Base-by-base conservation (phyloP, 2,329 filamentous ascomycete species). In the Nothopassalora personata region DNA sequence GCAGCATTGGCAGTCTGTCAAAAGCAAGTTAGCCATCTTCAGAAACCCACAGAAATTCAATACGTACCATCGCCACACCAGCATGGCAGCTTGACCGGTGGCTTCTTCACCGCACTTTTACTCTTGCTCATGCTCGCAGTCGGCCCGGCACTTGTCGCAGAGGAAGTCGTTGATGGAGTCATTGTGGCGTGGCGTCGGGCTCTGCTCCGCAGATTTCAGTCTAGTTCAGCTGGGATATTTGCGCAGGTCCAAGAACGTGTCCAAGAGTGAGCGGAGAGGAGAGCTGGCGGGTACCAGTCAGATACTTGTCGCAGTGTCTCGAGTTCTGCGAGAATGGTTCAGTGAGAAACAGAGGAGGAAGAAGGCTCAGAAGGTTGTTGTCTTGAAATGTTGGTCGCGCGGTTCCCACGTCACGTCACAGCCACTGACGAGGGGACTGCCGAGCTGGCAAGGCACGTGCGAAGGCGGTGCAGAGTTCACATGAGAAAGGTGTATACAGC, bases 31-130 rank as follows among this genome's bases (percentile, higher is more conserved):
- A 36, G 34, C 34, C 15, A 36, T 15, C 4, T 36, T 8, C 34
- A 15, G 15, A 8, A 36, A 36, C 15, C 34, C 10, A 11, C 34
- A 10, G 15, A 36, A 10, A 4, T 36, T 13, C 10, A 36, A 5
- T 11, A 36, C 34, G 34, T 36, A 36, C 34, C 49, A 34, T 51
- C 49, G 11, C 70, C 70, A 52, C 70, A 72, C 70, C 70, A 72
- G 64, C 70, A 72, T 33, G 68, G 68, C 45, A 69, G 61, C 60
- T 70, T 71, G 59, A 71, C 63, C 13, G 48, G 23, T 28, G 47
- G 33, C 18, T 43, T 30, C 54, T 57, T 57, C 46, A 36, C 19
- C 48, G 31, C 36, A 45, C 46, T 8, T 31, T 49, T 36, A 9
- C 39, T 43, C n/a, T 43, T 43, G n/a, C 15, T 18, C 39, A 43